Conservation (phyloP, 768 basidiomycete genomes). For the Rhizopogon rudus region DNA sequence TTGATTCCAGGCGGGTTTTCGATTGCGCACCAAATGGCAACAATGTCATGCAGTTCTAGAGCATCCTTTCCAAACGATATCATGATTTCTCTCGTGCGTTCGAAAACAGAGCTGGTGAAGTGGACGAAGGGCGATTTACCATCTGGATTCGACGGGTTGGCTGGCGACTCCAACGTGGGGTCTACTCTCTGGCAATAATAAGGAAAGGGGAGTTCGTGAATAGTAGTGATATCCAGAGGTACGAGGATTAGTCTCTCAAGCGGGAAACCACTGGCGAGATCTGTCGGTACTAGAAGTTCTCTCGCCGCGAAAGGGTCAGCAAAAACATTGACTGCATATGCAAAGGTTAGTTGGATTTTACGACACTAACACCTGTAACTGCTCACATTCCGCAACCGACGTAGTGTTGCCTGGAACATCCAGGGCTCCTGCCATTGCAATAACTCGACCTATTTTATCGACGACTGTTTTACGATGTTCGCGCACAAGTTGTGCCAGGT, state of each 20-base stretch:
- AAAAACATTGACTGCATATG: slow-evolving; percentile 67
- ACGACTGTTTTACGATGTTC: slow-evolving; percentile 47
- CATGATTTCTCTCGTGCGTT: slow-evolving; percentile 74
- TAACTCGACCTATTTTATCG: slow-evolving; percentile 62
- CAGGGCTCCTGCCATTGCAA: slow-evolving; percentile 92
- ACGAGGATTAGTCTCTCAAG: slow-evolving; percentile 63
- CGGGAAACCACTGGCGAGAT: slow-evolving; percentile 43
- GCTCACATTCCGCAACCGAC: slow-evolving; percentile 79
- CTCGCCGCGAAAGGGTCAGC: slow-evolving; percentile 85
- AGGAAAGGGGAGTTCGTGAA: slow-evolving; percentile 73
- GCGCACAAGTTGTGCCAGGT: slow-evolving; percentile 63
- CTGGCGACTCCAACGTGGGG: slow-evolving; percentile 47
- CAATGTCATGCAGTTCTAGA: slow-evolving; percentile 89
- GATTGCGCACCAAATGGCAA: slow-evolving; percentile 85
- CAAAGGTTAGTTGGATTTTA: background rate
- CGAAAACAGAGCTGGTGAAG: slow-evolving; percentile 78
- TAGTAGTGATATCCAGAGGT: slow-evolving; percentile 80
- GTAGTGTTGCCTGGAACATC: slow-evolving; percentile 88
- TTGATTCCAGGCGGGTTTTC: slow-evolving; percentile 51
- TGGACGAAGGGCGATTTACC: slow-evolving; percentile 60
- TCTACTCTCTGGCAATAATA: slow-evolving; percentile 58
- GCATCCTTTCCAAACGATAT: slow-evolving; percentile 74
- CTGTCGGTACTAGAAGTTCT: slow-evolving; percentile 48
- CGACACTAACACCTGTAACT: slow-evolving; percentile 1
- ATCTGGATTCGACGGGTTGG: slow-evolving; percentile 38